These are phyloP conservation scores for Populus deltoides DNA, from an alignment of 345 rosid species.

Conservation along the genomic window DNA sequence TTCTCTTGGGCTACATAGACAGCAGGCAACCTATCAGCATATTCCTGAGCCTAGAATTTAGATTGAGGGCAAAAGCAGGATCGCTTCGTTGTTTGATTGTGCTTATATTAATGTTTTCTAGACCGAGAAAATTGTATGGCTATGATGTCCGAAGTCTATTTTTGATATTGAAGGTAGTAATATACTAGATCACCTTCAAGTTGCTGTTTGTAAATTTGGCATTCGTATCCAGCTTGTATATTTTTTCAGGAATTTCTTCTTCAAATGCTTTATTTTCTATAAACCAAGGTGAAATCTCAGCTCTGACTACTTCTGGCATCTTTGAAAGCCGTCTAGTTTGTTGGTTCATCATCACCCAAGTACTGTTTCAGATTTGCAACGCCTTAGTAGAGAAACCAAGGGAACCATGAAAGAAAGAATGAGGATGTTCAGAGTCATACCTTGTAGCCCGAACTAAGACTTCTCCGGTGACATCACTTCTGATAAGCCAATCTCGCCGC, in stretches of 20 bases:
- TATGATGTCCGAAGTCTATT: background rate
- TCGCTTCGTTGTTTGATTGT: background rate
- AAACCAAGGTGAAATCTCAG: constrained; percentile 63
- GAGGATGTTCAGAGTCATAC: constrained; percentile 12
- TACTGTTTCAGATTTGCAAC: constrained; percentile 33
- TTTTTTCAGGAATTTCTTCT: constrained; percentile 53
- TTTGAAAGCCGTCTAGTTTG: constrained; percentile 59
- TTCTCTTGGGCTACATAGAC: constrained; percentile 45
- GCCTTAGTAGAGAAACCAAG: background rate
- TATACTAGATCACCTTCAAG: constrained; percentile 37
- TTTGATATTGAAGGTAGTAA: background rate
- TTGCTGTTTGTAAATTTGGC: constrained; percentile 47
- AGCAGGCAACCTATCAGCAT: background rate
- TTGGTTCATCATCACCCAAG: constrained; percentile 76
- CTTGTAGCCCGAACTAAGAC: constrained; percentile 57
- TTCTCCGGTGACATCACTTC: constrained; percentile 59
- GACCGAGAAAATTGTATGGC: background rate
- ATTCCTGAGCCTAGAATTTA: background rate
- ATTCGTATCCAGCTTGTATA: constrained; percentile 43
- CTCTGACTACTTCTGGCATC: constrained; percentile 62
- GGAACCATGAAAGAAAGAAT: background rate
- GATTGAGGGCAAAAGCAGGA: background rate
- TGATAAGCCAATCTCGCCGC: constrained; percentile 63
- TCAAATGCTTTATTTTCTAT: constrained; percentile 51
- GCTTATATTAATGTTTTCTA: background rate